Base-by-base conservation (phyloP, 2,329 filamentous ascomycete species). In the Bisporella sp. region DNA sequence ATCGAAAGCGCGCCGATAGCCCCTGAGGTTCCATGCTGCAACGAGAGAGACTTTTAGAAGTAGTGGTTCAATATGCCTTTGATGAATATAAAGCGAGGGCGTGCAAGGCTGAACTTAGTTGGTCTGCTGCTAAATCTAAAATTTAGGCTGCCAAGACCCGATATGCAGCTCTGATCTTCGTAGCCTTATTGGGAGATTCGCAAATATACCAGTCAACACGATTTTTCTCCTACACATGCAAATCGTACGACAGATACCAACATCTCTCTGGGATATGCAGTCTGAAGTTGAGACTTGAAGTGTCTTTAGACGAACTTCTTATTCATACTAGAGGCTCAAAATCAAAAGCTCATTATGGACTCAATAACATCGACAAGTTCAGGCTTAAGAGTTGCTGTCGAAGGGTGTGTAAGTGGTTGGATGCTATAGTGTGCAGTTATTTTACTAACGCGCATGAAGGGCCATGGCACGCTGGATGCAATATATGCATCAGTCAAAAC, bases 381-480 rank as follows among this genome's bases (percentile, higher is more conserved):
- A 43, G 79, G 78, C 52, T 73, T 95, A 53, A 83, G 89, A 50
- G 76, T 96, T 55, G 92, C 90, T 21, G 73, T 95, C 5, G 87
- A 95, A 73, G 91, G 91, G 61, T 96, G 91, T 66, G 87, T 91
- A 73, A 69, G 85, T 72, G 30, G 29, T 40, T 29, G n/a, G 12
- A 40, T 45, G 35, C 33, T 21, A 31, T 31, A 28, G 8, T 31
- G 42, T 31, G 11, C n/a, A 28, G 52, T 39, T 43, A 52, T 49
- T 48, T 56, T 48, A 54, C 40, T 51, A 32, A 31, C 21, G 21
- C 21, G 21, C 48, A 13, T 11, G 5, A 52, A 93, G 88, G 92
- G 92, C 52, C 93, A 99, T 70, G 93, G 93, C 56, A 89, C 85
- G 1, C 80, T 99, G 47, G 80, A 97, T 66, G 87, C 89, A 51